Evolutionary conservation across 306 rosid species (phyloP), one percentile per base, ranked within the genome.

Genomic region (Coriaria nepalensis): DNA sequence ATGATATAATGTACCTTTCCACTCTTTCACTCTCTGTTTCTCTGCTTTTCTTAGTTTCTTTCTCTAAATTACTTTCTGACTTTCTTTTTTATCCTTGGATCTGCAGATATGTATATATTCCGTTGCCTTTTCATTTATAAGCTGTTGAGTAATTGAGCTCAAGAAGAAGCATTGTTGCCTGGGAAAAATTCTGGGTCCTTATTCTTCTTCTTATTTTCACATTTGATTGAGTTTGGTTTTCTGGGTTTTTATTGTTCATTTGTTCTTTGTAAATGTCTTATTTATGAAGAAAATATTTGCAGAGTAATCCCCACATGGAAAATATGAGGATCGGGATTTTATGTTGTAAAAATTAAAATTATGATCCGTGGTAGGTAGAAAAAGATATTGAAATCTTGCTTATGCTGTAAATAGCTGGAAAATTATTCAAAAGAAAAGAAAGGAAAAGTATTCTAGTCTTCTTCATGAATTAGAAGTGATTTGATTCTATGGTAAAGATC

Each of bases 161-260:
- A 20, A 20, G 29, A 20, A 20, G 29, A 20, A 20, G 29, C 29
- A 20, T 20, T 20, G 29, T 20, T 1, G 29, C 3, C 2, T 20
- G 29, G 29, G 29, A 20, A 20, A 20, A 20, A 1, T 20, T 20
- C 29, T 20, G 42, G 44, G 39, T 55, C 71, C 68, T 40, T 57
- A 59, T 65, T 72, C 49, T 55, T 62, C 49, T 66, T 13, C 61
- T 64, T 50, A 64, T 62, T 60, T 55, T 41, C 52, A 55, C 80
- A 60, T 53, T 73, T 40, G 63, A 29, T 48, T 20, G 29, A 20
- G 29, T 20, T 20, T 20, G 29, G 29, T 20, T 20, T 20, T 20
- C 29, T 20, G 29, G 29, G 29, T 20, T 20, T 20, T 20, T 20
- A 20, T 20, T 20, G 29, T 20, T 20, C 29, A 20, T 20, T 20